phyloP scores from a whole-genome alignment of 192 early-diverging fungal species.

The Backusella tuberculispora region DNA sequence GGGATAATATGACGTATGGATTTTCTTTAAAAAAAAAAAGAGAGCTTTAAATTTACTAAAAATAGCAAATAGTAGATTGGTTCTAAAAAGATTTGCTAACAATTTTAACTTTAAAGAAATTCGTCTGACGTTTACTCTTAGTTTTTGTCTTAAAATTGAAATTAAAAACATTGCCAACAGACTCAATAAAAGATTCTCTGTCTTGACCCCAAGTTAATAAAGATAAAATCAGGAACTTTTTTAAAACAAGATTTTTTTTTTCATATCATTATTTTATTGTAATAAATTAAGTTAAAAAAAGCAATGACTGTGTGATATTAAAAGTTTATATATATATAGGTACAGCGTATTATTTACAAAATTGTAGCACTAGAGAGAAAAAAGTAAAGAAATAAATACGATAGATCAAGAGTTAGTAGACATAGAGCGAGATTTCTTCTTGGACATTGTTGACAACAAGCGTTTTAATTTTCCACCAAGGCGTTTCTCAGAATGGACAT shows the following conservation, averaged over 20 bases:
- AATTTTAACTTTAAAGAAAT: neutral
- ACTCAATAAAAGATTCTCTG: neutral
- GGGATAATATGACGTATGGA: neutral
- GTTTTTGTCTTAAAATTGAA: neutral
- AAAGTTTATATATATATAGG: neutral
- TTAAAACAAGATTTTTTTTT: neutral
- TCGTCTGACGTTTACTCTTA: neutral
- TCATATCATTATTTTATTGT: neutral
- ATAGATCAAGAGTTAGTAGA: neutral
- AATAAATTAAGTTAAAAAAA: neutral
- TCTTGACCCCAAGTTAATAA: neutral
- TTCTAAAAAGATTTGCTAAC: neutral
- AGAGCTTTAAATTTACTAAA: neutral
- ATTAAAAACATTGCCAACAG: neutral
- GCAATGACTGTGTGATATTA: neutral
- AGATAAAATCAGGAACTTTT: neutral
- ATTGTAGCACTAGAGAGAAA: neutral
- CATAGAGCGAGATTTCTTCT: slow-evolving; percentile 4
- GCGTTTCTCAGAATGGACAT: neutral
- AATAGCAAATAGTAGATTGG: neutral
- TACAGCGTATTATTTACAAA: slow-evolving; percentile 5
- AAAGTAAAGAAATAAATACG: neutral
- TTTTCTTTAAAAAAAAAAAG: neutral
- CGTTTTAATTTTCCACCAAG: slow-evolving; percentile 6
- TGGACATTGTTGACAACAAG: slow-evolving; percentile 8